Evolutionary conservation across 2,329 filamentous ascomycete species (phyloP), one percentile per base, ranked within the genome.

Genomic region (Cladobotryum mycophilum): DNA sequence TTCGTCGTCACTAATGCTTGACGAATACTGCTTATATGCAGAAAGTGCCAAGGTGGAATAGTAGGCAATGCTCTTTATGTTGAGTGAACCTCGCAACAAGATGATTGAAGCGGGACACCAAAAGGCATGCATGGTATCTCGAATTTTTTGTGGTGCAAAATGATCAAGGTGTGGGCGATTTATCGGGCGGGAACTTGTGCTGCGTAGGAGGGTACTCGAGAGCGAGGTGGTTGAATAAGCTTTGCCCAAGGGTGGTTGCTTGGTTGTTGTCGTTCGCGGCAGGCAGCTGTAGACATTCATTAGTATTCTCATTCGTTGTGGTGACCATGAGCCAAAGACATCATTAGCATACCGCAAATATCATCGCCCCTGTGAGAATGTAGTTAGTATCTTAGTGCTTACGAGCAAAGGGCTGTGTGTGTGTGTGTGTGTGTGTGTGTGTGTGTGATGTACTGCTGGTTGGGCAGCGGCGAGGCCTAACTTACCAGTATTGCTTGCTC

Each of bases 401-500:
- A 33, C 17, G 41, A 45, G 41, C 14, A 45, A 30, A 40, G 25
- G 33, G 38, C n/a, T 30, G 9, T 18, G 35, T 49, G 37, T 37
- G n/a, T n/a, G n/a, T n/a, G n/a, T n/a, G n/a, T n/a, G n/a, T n/a
- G n/a, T n/a, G n/a, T n/a, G n/a, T n/a, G n/a, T n/a, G n/a, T 20
- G 20, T 20, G 20, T 20, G 20, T 20, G 20, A 3, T 20, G 36
- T 22, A 41, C 18, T 57, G 36, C 6, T 15, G 34, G 22, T 46
- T 33, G 35, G 45, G 43, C 40, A 48, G 15, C 20, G 22, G 15
- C 13, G 36, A 48, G 14, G 30, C 18, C 41, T n/a, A 38, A 65
- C 68, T 62, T 53, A 73, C 70, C 71, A 71, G 59, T 72, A 74
- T 56, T 73, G 70, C 52, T 71, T 73, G 64, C 71, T 72, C 37